A percentile compares a stretch with the other conserved stretches of the same genome.
Conservation (phyloP, 1,284 basidiomycete species). For the Polyporus tsugae region DNA sequence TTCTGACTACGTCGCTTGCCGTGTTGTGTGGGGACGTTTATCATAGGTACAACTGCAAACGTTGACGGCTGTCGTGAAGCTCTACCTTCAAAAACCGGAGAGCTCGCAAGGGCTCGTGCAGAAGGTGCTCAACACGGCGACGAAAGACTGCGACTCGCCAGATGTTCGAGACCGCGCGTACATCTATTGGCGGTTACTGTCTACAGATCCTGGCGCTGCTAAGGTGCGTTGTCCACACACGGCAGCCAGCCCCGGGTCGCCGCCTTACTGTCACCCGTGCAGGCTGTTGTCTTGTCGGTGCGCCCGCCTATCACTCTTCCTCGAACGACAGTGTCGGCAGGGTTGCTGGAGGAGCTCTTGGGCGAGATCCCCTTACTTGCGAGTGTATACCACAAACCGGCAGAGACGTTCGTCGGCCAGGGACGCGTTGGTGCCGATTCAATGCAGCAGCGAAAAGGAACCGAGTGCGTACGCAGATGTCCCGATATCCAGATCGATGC, state of each 20-base stretch:
- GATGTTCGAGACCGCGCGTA: slow-evolving; percentile 97
- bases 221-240: slow-evolving; percentile 63
- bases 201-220: slow-evolving; percentile 92
- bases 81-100: slow-evolving; percentile 95
- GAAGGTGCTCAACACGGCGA: slow-evolving; percentile 90
- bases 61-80: slow-evolving; percentile 95
- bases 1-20: slow-evolving; percentile 36
- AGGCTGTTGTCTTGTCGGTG: slow-evolving; percentile 92
- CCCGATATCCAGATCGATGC: slow-evolving; percentile 14
- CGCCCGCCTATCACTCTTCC: slow-evolving; percentile 95
- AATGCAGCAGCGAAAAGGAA: slow-evolving; percentile 73
- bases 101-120: slow-evolving; percentile 92
- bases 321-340: slow-evolving; percentile 89
- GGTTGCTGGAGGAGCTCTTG: slow-evolving; percentile 92
- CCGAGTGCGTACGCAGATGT: slow-evolving; percentile 57
- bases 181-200: slow-evolving; percentile 95
- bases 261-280: slow-evolving; percentile 17
- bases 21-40: not conserved
- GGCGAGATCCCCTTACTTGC: slow-evolving; percentile 89
- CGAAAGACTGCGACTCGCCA: slow-evolving; percentile 96
- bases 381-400: slow-evolving; percentile 96
- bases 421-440: slow-evolving; percentile 88
- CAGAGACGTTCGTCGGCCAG: slow-evolving; percentile 88
- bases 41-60: slow-evolving; percentile 92
- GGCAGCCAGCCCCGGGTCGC: not conserved